Base-by-base conservation (phyloP, 2,329 filamentous ascomycete species). In the Ustilaginoidea virens region DNA sequence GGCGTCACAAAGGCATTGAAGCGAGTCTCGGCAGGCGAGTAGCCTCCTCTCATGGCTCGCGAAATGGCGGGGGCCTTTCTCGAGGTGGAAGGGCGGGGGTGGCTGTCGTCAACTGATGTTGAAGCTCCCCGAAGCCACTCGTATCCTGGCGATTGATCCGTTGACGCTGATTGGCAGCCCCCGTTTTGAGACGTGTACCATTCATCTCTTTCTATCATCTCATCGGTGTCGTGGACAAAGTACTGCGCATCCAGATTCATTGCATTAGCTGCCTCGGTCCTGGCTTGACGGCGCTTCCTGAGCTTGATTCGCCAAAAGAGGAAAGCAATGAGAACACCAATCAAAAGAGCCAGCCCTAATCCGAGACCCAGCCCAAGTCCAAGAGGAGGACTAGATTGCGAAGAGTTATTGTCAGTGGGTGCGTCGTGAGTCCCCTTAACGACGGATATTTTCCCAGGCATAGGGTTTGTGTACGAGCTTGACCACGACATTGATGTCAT, bases 351-450 rank as follows among this genome's bases (percentile, higher is more conserved):
- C 1, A 66, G 53, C 2, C 47, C 49, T 3, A 77, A 44, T 2
- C 77, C 75, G 1, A 82, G 45, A 0, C 76, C 77, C 2, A 76
- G 52, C 1, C 74, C 74, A 4, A 76, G 40, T 2, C 38, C n/a
- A n/a, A n/a, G n/a, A n/a, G n/a, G n/a, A n/a, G n/a, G 39, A 31
- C 37, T 49, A 21, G 37, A 42, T 20, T 39, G 42, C 7, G 39
- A 33, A 4, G 40, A 31, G 12, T 31, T 34, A 8, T 25, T 29
- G 3, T 35, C 27, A 6, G 42, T 36, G 7, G 49, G 46, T 1
- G 43, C 45, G 23, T 39, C 39, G 24, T 27, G 24, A 17, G 34
- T 23, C 20, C 14, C 29, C 3, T 25, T 21, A 4, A 26, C 15
- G 6, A 16, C n/a, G 5, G 21, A 21, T 3, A 29, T 17, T 23